phyloP scores from a whole-genome alignment of 2,329 filamentous ascomycete species.

The Zymoseptoria brevis region DNA sequence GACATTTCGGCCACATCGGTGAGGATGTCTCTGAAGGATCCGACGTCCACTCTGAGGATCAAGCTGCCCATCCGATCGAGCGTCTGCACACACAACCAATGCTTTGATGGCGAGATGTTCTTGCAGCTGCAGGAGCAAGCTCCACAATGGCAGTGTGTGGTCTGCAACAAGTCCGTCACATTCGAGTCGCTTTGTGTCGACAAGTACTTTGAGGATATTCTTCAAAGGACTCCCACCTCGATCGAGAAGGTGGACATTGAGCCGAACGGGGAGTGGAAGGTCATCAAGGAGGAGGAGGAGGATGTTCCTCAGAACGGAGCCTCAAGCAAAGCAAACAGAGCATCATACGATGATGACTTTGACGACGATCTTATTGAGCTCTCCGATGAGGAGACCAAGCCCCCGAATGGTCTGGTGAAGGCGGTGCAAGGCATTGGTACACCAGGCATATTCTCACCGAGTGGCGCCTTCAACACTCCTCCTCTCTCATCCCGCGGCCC shows the following conservation, averaged over 20 bases:
- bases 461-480: constrained; percentile 36
- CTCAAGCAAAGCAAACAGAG: constrained; percentile 26
- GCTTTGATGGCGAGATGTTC: constrained; percentile 89
- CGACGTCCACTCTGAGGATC: constrained; percentile 78
- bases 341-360: constrained; percentile 33
- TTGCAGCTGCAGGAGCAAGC: constrained; percentile 92
- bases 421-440: constrained; percentile 16
- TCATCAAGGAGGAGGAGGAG: constrained; percentile 39
- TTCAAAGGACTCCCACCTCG: constrained; percentile 61
- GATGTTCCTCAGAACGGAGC: constrained; percentile 31
- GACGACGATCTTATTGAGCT: constrained; percentile 41
- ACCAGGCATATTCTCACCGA: constrained; percentile 20
- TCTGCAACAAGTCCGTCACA: constrained; percentile 75
- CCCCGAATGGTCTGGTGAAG: constrained; percentile 28
- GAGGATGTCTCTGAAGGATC: constrained; percentile 86
- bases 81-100: constrained; percentile 81
- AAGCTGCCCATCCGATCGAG: constrained; percentile 69
- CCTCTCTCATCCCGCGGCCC: constrained; percentile 40
- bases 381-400: constrained; percentile 25
- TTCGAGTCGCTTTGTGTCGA: constrained; percentile 82
- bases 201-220: constrained; percentile 82
- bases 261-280: constrained; percentile 71
- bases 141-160: constrained; percentile 91
- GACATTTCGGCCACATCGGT: constrained; percentile 86
- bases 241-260: constrained; percentile 85